phyloP scores from a whole-genome alignment of 176 grass and related monocot species.

The Poa annua region DNA sequence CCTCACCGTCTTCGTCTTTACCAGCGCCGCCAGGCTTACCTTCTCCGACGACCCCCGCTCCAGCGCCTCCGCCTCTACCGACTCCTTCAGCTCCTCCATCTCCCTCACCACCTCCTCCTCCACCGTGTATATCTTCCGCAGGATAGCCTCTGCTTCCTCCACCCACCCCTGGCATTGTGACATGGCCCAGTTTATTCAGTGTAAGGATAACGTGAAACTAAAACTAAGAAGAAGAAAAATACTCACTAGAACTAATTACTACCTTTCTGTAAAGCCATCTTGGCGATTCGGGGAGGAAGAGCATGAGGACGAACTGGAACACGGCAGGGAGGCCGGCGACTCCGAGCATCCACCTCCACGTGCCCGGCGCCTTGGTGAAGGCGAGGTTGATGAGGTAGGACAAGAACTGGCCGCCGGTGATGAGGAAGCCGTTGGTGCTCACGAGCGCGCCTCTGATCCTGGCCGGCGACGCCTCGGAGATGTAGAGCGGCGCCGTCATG shows the following conservation, averaged over 20 bases:
- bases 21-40: slow-evolving; percentile 40
- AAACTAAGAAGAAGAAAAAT: background rate
- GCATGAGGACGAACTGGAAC: slow-evolving; percentile 71
- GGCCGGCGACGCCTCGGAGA: slow-evolving; percentile 83
- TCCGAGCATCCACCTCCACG: slow-evolving; percentile 95
- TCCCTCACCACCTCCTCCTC: slow-evolving; percentile 61
- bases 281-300: slow-evolving; percentile 75
- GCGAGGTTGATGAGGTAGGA: slow-evolving; percentile 91
- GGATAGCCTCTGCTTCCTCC: slow-evolving; percentile 64
- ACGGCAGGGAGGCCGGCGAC: slow-evolving; percentile 75
- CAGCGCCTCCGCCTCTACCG: slow-evolving; percentile 62
- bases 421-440: slow-evolving; percentile 85
- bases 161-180: slow-evolving; percentile 41
- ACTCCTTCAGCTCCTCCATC: slow-evolving; percentile 68
- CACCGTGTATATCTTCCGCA: slow-evolving; percentile 60
- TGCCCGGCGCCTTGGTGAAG: slow-evolving; percentile 80
- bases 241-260: background rate
- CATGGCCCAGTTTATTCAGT: background rate
- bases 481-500: slow-evolving; percentile 88
- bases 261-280: slow-evolving; percentile 88
- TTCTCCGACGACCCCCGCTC: slow-evolving; percentile 55
- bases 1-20: slow-evolving; percentile 55
- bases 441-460: slow-evolving; percentile 77
- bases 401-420: slow-evolving; percentile 86
- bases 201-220: background rate